Base-by-base conservation (phyloP, 163 green algal genomes). In the Scenedesmus sp. region DNA sequence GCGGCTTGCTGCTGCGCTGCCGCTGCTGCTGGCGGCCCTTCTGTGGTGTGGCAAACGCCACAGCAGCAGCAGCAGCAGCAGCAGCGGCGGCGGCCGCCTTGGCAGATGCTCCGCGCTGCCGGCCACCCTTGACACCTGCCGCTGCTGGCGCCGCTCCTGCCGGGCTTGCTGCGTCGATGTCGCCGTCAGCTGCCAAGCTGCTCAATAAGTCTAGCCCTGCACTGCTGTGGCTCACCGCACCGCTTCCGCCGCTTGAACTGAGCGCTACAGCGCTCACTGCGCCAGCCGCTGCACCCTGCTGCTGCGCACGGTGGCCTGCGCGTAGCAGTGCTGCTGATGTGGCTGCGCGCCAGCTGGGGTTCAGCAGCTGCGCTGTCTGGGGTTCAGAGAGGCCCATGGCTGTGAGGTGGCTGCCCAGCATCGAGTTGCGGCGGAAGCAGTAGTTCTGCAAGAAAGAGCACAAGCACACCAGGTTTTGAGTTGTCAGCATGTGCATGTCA, bases 21-120 rank as follows among this genome's bases (percentile, higher is more conserved):
- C 46, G 81, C 81, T 76, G 81, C 46, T 76, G 81, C 81, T 87
- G 44, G n/a, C 12, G 37, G 46, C 81, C 37, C 80, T 85, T 24
- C 26, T 85, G 80, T 10, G 24, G 1, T 59, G 78, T 42, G 24
- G 13, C 22, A 42, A 6, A 40, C 33, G 70, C 70, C 22, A 7
- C 70, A 80, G n/a, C 70, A 46, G 70, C 33, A 40, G 35, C 33
- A 22, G 70, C 70, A 40, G 70, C 70, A 80, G 70, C n/a, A n/a
- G n/a, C n/a, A 7, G 61, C 24, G 9, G 61, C 61, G 26, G 61
- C 49, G 49, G 49, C 49, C 12, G 49, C 65, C 65, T 76, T 76
- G 30, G 65, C 65, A 18, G 65, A 40, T 18, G 65, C 30, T 1
- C 30, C 30, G 65, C 65, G 65, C 30, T 76, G 30, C 30, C 65